These are phyloP conservation scores for Cystofilobasidium ferigula DNA, from an alignment of 768 basidiomycete species.

Conservation along the genomic window DNA sequence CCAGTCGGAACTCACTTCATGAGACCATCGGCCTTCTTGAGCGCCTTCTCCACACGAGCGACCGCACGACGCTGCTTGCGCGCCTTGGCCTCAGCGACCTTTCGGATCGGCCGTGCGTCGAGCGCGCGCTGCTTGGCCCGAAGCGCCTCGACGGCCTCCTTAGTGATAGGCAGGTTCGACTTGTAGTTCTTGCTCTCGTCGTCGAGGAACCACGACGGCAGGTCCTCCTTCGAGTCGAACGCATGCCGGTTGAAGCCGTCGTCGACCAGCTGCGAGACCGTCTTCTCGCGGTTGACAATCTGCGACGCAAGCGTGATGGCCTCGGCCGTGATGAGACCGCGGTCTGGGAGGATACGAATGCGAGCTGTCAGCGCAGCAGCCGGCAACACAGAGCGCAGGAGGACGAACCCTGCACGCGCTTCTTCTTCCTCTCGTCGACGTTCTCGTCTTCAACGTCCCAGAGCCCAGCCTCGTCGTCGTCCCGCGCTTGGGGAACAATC, in stretches of 20 bases:
- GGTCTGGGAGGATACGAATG: constrained; percentile 45
- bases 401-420: constrained; percentile 53
- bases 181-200: constrained; percentile 90
- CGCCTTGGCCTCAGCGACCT: constrained; percentile 95
- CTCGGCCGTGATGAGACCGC: constrained; percentile 74
- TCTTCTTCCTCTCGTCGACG: constrained; percentile 56
- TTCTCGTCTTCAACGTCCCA: constrained; percentile 77
- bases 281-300: constrained; percentile 79
- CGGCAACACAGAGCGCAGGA: no score
- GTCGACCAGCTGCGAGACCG: constrained; percentile 77
- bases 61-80: constrained; percentile 86
- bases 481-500: constrained; percentile 53
- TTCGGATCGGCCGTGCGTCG: constrained; percentile 96
- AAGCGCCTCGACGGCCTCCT: constrained; percentile 77
- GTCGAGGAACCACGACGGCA: constrained; percentile 94
- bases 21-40: constrained; percentile 92
- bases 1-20: constrained; percentile 16
- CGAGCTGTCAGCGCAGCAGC: background rate
- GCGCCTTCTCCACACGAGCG: constrained; percentile 73
- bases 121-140: constrained; percentile 83
- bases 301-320: constrained; percentile 83
- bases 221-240: constrained; percentile 76
- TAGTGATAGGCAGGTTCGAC: constrained; percentile 88
- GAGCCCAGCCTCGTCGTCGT: constrained; percentile 52
- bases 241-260: constrained; percentile 93